These are phyloP conservation scores for Trichoderma atrobrunneum DNA, from an alignment of 2,329 filamentous ascomycete species.

Conservation along the genomic window DNA sequence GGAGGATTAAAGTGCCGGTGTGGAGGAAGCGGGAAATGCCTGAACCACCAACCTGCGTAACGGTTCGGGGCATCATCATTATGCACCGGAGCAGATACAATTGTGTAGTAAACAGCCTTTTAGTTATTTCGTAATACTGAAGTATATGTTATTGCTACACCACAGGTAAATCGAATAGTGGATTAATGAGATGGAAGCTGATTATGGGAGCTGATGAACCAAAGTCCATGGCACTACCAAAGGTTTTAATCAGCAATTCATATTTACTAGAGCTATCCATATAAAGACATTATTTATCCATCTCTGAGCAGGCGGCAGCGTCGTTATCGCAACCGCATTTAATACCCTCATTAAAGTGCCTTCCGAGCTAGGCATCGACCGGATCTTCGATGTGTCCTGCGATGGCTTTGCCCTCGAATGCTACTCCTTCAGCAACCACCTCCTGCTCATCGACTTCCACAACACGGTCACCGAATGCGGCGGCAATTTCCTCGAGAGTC, in stretches of 20 bases:
- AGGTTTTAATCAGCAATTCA: background rate
- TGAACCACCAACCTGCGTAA: background rate
- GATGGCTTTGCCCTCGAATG: background rate
- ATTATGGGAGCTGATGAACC: background rate
- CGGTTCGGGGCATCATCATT: background rate
- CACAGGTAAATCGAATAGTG: background rate
- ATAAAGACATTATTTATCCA: background rate
- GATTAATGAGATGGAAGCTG: background rate
- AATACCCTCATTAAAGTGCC: background rate
- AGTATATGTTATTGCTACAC: background rate
- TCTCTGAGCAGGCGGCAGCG: background rate
- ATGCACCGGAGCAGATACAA: background rate
- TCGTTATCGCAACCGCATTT: background rate
- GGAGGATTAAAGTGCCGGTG: background rate
- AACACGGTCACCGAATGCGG: background rate
- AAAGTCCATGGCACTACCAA: rapidly evolving
- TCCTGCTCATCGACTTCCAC: background rate
- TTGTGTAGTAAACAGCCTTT: background rate
- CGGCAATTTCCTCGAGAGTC: background rate
- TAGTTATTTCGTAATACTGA: background rate
- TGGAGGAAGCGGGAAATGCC: background rate
- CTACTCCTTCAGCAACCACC: background rate
- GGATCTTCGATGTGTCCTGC: background rate
- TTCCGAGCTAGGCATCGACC: background rate
- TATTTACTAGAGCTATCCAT: background rate